Conservation (phyloP, 169 alveolate genomes). For the Plasmodium knowlesi region DNA sequence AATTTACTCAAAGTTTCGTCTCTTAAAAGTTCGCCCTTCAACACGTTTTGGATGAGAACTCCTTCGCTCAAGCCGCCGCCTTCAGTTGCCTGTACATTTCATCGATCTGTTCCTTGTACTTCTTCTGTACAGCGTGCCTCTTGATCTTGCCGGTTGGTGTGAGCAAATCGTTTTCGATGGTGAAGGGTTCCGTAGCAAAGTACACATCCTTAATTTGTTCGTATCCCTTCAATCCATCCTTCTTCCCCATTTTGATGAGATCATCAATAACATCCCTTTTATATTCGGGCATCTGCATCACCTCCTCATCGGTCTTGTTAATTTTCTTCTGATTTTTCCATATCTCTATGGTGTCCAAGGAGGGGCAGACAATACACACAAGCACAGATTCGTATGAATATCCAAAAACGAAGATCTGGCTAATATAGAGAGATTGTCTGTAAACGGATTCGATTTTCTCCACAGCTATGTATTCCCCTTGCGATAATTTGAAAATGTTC, state of each 20-base stretch:
- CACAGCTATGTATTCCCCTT: constrained; percentile 97
- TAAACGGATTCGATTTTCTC: constrained; percentile 91
- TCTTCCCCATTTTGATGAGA: constrained; percentile 75
- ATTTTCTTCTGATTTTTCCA: constrained; percentile 67
- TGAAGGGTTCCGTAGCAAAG: constrained; percentile 80
- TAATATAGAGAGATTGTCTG: constrained; percentile 75
- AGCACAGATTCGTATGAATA: constrained; percentile 76
- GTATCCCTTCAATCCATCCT: constrained; percentile 80
- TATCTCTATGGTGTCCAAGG: constrained; percentile 77
- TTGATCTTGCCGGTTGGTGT: constrained; percentile 87
- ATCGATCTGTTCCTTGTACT: constrained; percentile 78
- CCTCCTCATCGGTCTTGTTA: constrained; percentile 45
- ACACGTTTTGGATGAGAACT: not conserved
- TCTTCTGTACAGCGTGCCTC: constrained; percentile 77
- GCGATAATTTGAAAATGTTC: constrained; percentile 95
- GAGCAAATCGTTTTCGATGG: constrained; percentile 83
- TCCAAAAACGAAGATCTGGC: constrained; percentile 84
- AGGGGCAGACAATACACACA: constrained; percentile 77
- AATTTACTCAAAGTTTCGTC: not conserved
- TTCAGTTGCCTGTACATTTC: constrained; percentile 71
- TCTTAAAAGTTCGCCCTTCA: not conserved
- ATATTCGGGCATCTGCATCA: constrained; percentile 38
- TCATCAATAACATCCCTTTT: constrained; percentile 77
- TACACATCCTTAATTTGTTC: constrained; percentile 85
- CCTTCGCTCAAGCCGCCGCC: not conserved